Percentiles rank a stretch among this genome's conserved stretches.
phyloP scores from a whole-genome alignment of 208 protist species.

The Acanthamoeba quina region DNA sequence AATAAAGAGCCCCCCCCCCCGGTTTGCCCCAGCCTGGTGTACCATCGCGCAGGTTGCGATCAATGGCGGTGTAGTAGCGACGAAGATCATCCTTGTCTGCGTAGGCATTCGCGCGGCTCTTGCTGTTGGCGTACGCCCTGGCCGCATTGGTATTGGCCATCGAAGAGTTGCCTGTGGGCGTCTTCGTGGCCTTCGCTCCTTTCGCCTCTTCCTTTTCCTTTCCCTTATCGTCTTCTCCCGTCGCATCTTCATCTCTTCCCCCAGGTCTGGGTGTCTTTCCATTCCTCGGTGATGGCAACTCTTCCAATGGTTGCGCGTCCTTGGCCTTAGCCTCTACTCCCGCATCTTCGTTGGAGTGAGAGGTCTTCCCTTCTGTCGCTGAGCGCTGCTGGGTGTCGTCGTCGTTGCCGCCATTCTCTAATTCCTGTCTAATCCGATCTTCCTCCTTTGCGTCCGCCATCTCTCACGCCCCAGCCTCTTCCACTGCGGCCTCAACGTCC shows the following conservation, averaged over 20 bases:
- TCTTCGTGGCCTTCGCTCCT: not conserved
- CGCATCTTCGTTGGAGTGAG: not conserved
- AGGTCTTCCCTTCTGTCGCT: not conserved
- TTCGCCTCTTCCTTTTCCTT: not conserved
- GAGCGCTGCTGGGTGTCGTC: not conserved
- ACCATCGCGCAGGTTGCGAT: constrained; percentile 60
- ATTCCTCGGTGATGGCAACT: not conserved
- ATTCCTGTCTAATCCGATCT: constrained; percentile 14
- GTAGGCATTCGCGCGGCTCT: constrained; percentile 38
- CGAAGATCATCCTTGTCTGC: constrained; percentile 51
- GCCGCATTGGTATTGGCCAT: not conserved
- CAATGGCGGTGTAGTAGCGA: constrained; percentile 66
- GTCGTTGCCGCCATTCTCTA: not conserved
- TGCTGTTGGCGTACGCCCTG: not conserved
- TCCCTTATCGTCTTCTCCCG: not conserved
- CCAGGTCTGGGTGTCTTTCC: not conserved
- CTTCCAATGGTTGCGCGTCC: not conserved
- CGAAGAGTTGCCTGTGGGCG: not conserved
- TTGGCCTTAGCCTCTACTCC: not conserved
- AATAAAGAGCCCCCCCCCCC: no score
- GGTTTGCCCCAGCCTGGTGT: not conserved
- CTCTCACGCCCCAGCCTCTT: no score
- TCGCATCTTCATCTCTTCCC: not conserved
- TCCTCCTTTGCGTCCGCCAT: constrained; percentile 11
- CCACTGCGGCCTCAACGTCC: not conserved